phyloP scores from a whole-genome alignment of 345 rosid genomes.

The Carallia pectinifolia region DNA sequence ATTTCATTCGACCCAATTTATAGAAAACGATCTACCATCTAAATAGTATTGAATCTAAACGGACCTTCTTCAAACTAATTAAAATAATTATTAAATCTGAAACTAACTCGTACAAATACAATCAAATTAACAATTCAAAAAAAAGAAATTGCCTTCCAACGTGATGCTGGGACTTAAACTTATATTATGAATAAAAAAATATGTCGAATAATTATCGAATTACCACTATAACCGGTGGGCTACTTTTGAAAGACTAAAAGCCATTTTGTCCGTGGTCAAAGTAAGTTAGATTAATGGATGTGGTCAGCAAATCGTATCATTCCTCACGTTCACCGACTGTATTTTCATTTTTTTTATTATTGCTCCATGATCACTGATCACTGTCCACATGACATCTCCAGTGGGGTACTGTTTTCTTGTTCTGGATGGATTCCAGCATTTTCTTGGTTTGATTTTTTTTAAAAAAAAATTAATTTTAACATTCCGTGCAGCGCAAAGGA shows the following conservation, averaged over 20 bases:
- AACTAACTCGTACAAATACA: too few relatives aligned
- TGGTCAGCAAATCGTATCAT: conserved; percentile 25
- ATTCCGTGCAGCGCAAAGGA: conserved; percentile 1
- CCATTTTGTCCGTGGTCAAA: conserved; percentile 21
- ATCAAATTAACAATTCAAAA: too few relatives aligned
- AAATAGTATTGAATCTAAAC: too few relatives aligned
- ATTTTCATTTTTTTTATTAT: conserved; percentile 17
- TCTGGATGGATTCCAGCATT: conserved; percentile 7
- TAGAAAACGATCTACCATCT: too few relatives aligned
- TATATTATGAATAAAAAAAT: too few relatives aligned
- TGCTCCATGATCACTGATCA: conserved; percentile 31
- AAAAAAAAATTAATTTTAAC: conserved; percentile 2
- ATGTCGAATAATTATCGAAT: too few relatives aligned
- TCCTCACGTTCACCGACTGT: conserved; percentile 33
- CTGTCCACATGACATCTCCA: conserved; percentile 25
- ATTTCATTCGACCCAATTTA: too few relatives aligned
- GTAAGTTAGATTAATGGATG: not conserved
- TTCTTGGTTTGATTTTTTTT: conserved; percentile 10
- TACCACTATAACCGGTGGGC: too few relatives aligned
- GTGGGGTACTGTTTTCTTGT: not conserved
- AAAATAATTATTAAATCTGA: too few relatives aligned
- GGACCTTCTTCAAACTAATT: too few relatives aligned
- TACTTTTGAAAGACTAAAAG: not conserved
- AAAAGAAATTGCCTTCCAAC: too few relatives aligned
- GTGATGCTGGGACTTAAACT: too few relatives aligned